A percentile compares a stretch with the other conserved stretches of the same genome.
phyloP scores from a whole-genome alignment of 2,329 filamentous ascomycete species.

The Microsporum audouinii region DNA sequence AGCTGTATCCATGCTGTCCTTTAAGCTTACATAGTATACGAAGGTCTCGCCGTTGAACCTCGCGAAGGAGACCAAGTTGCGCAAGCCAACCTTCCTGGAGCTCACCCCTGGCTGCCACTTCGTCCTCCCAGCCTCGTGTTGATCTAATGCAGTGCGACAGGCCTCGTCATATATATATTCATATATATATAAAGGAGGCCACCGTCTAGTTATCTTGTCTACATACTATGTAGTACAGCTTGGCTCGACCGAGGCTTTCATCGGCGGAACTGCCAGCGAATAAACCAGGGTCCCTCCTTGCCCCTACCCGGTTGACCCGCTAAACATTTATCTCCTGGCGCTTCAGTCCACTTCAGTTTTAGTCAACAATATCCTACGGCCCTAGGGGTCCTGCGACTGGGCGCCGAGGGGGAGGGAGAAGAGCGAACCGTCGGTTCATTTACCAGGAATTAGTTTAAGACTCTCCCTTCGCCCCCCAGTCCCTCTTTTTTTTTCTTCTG shows the following conservation, averaged over 20 bases:
- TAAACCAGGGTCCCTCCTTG: background rate
- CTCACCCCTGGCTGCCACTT: background rate
- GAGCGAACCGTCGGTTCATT: background rate
- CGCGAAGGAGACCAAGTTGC: background rate
- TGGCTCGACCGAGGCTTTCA: background rate
- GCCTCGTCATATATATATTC: background rate
- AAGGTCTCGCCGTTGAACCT: background rate
- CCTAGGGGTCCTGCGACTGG: background rate
- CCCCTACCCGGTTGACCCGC: background rate
- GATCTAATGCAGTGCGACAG: background rate
- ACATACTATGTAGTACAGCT: background rate
- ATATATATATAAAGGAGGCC: background rate
- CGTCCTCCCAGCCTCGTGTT: background rate
- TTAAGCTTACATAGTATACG: background rate
- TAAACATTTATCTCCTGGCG: background rate
- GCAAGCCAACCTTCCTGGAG: background rate
- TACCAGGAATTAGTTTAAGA: background rate
- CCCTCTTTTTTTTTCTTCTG: background rate
- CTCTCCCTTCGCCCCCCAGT: background rate
- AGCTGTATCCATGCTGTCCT: background rate
- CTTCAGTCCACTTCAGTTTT: background rate
- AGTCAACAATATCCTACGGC: background rate
- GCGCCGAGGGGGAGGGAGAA: background rate
- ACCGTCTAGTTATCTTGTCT: background rate
- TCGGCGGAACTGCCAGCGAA: background rate